Conservation (phyloP, 1,284 basidiomycete species). For the Ustilago xerochloae region DNA sequence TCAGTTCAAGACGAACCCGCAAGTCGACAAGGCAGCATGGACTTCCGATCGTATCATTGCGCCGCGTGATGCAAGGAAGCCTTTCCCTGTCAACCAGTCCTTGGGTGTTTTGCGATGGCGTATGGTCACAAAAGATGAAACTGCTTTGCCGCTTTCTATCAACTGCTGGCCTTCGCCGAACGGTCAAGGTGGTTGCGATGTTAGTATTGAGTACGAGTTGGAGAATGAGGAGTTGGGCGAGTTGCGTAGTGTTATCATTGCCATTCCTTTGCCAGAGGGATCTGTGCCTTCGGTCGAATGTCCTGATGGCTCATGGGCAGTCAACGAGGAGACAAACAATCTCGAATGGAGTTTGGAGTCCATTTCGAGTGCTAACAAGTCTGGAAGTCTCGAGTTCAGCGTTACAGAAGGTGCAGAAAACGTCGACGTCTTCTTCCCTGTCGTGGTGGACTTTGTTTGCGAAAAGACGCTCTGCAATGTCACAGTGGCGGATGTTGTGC, state of each 20-base stretch:
- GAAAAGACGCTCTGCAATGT: conserved; percentile 75
- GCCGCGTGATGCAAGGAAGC: conserved; percentile 82
- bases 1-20: conserved; percentile 94
- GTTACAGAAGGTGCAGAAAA: conserved; percentile 80
- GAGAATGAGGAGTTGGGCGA: conserved; percentile 75
- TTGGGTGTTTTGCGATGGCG: conserved; percentile 88
- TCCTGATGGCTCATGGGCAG: conserved; percentile 80
- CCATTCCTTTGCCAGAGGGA: conserved; percentile 88
- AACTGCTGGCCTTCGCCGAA: conserved; percentile 95
- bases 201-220: conserved; percentile 96
- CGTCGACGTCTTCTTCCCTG: conserved; percentile 88
- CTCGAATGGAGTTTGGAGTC: conserved; percentile 83
- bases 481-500: conserved; percentile 72
- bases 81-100: conserved; percentile 87
- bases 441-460: conserved; percentile 82
- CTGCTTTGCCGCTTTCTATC: conserved; percentile 87
- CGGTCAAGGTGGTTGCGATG: conserved; percentile 81
- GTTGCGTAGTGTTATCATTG: conserved; percentile 85
- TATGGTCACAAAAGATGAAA: conserved; percentile 89
- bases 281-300: conserved; percentile 79
- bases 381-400: conserved; percentile 80
- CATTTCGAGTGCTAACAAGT: conserved; percentile 72
- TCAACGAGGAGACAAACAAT: conserved; percentile 81
- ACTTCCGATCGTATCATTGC: conserved; percentile 77
- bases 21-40: conserved; percentile 86